Evolutionary conservation across 2,329 filamentous ascomycete species (phyloP), one percentile per base, ranked within the genome.

Genomic region (Thelonectria blattea): DNA sequence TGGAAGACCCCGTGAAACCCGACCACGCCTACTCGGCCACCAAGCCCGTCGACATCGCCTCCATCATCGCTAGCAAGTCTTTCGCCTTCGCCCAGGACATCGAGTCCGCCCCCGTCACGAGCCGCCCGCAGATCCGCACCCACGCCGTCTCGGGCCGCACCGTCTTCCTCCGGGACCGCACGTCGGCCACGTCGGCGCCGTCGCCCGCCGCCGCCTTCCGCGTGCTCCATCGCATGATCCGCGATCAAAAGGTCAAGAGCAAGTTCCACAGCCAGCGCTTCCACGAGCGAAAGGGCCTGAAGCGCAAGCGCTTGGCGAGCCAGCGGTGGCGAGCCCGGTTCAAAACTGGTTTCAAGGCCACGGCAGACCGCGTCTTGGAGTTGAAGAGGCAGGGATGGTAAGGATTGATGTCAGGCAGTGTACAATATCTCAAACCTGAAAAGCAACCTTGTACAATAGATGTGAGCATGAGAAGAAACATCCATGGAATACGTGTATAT

Each of bases 321-420:
- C 81, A 89, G 80, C 81, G 91, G 62, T 93, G 90, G 89, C 83
- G 85, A 73, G 78, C 67, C 64, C 84, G 86, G 61, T 95, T 94
- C 77, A 88, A 85, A 80, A 74, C 75, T 32, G 89, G 88, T 4
- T 93, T 95, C 76, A 82, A 80, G 74, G 83, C 83, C 5, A 85
- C 87, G 11, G 84, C 91, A 8, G 73, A 70, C 42, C 81, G 91
- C 66, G 91, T 92, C 6, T 80, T 84, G 71, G 84, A 91, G 73
- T 80, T 96, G 78, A 89, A 85, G 68, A 85, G 80, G 72, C 91
- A 95, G 77, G 92, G 92, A 3, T 95, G 92, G 91, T 96, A 78
- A 70, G 65, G 56, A 22, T 22, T 46, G 60, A 46, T 11, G 39
- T 47, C 24, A 41, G 47, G 27, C 46, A 15, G 30, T 68, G 62